phyloP scores from a whole-genome alignment of 768 basidiomycete genomes.

The Xerocomellus intermedius region DNA sequence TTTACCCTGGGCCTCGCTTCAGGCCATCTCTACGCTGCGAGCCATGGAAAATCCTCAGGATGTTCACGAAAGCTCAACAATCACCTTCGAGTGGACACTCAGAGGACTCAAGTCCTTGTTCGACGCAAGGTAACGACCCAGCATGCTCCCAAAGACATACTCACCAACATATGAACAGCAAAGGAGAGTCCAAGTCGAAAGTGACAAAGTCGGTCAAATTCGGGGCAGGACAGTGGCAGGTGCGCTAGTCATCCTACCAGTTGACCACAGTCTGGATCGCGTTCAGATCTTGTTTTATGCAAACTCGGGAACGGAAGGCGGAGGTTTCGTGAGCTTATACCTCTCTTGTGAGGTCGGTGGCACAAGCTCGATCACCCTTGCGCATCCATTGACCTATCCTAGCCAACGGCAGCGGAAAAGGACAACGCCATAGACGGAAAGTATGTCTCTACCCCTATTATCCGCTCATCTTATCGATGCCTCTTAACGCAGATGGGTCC shows the following conservation, averaged over 20 bases:
- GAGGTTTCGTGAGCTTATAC: constrained; percentile 70
- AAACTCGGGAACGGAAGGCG: constrained; percentile 68
- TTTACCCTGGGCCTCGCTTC: neutral
- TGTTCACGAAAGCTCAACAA: constrained; percentile 51
- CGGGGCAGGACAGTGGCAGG: constrained; percentile 77
- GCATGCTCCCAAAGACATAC: neutral
- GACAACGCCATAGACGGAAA: constrained; percentile 63
- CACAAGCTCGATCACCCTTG: neutral
- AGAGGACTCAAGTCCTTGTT: constrained; percentile 69
- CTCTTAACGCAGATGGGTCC: constrained; percentile 59
- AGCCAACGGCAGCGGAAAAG: constrained; percentile 79
- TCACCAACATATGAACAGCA: constrained; percentile 33
- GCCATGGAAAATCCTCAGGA: constrained; percentile 36
- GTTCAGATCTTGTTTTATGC: constrained; percentile 77
- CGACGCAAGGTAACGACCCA: constrained; percentile 52
- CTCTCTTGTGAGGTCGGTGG: constrained; percentile 74
- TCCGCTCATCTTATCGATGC: neutral
- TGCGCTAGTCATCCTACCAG: constrained; percentile 18
- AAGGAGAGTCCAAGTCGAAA: constrained; percentile 76
- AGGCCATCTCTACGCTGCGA: neutral
- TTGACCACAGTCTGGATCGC: neutral
- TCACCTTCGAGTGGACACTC: constrained; percentile 78
- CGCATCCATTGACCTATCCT: constrained; percentile 8
- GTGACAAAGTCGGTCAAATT: constrained; percentile 75
- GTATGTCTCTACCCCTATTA: constrained; percentile 30